Percentiles rank a stretch among this genome's conserved stretches.
Conservation (phyloP, 176 grass and related monocot genomes). For the Eleusine indica region DNA sequence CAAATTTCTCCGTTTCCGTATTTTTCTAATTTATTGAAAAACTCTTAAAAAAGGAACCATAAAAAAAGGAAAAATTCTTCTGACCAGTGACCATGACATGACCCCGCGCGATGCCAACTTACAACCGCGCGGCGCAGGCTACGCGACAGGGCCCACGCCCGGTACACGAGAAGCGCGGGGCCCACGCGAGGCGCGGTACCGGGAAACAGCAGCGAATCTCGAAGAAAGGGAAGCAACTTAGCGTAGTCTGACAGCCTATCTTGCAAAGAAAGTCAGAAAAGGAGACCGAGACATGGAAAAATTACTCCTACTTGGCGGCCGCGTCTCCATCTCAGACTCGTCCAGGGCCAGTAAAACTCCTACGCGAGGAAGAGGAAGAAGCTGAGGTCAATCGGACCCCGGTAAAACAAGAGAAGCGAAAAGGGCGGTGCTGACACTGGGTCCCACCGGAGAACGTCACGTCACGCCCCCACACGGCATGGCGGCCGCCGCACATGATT, state of each 20-base stretch:
- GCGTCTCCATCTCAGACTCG: neutral
- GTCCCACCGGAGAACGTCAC: neutral
- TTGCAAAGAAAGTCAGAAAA: conserved; percentile 31
- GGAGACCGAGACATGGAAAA: neutral
- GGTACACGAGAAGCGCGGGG: neutral
- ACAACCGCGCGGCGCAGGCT: too few relatives aligned
- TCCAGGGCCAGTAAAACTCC: neutral
- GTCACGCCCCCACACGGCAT: neutral
- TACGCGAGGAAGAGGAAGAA: neutral
- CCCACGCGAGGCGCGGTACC: neutral
- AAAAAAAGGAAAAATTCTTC: neutral
- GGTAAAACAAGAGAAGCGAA: neutral
- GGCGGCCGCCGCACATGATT: neutral
- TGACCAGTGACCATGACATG: neutral
- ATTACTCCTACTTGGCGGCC: too few relatives aligned
- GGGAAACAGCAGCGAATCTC: conserved; percentile 13
- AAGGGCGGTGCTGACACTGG: too few relatives aligned
- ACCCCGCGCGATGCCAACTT: neutral
- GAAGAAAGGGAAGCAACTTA: neutral
- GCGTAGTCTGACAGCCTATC: neutral
- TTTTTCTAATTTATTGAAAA: neutral
- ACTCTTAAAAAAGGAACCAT: neutral
- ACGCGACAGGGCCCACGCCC: neutral
- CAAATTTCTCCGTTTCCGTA: neutral
- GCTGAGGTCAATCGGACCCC: neutral